Evolutionary conservation across 2,329 filamentous ascomycete genomes (phyloP).

Genomic region (Pezicula rhizophila): DNA sequence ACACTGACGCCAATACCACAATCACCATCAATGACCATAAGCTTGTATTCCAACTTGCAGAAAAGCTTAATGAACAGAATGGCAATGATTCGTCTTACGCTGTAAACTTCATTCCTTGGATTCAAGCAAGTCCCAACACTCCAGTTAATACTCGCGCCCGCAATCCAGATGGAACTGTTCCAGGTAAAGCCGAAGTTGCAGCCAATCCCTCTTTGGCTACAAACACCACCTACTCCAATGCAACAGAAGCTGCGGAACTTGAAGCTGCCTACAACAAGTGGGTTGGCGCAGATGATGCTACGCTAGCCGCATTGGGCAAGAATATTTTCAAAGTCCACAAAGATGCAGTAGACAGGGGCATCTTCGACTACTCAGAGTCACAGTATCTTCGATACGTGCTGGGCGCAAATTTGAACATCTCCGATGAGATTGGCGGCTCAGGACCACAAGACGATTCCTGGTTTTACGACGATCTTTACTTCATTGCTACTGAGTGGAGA

Average conservation of each 20-base stretch:
- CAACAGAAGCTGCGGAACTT: slow-evolving; percentile 8
- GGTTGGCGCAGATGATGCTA: slow-evolving; percentile 6
- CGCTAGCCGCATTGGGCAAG: slow-evolving; percentile 45
- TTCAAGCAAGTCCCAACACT: slow-evolving; percentile 46
- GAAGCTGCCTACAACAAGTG: slow-evolving; percentile 8
- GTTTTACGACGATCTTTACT: slow-evolving; percentile 20
- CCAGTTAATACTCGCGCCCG: slow-evolving; percentile 10
- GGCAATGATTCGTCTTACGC: slow-evolving; percentile 10
- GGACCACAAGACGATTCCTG: slow-evolving; percentile 35
- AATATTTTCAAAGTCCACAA: slow-evolving; percentile 19
- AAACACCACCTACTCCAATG: slow-evolving; percentile 12
- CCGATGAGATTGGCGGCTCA: slow-evolving; percentile 5
- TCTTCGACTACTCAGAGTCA: slow-evolving; percentile 66
- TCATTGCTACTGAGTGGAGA: slow-evolving; percentile 15
- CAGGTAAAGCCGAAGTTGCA: slow-evolving; percentile 10
- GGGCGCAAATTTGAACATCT: slow-evolving; percentile 54
- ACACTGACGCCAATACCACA: slow-evolving; percentile 21
- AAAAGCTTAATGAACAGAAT: slow-evolving; percentile 55
- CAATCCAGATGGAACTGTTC: slow-evolving; percentile 13
- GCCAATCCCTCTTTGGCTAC: slow-evolving; percentile 12
- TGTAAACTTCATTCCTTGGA: slow-evolving; percentile 47
- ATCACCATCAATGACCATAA: slow-evolving; percentile 55
- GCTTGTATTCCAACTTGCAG: slow-evolving; percentile 58
- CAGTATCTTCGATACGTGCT: slow-evolving; percentile 64
- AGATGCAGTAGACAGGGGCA: slow-evolving; percentile 57